Conservation (phyloP, 306 rosid species). For the Glycyrrhiza uralensis region DNA sequence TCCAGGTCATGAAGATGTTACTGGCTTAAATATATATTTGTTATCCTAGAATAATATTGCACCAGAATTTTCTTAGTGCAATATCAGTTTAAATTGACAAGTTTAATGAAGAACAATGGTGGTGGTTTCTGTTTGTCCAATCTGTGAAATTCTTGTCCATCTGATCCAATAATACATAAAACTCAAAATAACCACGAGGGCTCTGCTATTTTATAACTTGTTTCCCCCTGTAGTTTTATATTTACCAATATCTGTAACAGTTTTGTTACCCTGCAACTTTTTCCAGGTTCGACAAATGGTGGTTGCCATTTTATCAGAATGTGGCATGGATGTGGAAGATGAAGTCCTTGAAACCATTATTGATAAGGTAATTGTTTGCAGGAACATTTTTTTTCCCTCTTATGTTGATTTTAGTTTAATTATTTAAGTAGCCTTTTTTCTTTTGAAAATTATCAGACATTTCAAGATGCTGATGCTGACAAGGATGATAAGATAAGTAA, state of each 20-base stretch:
- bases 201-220: not conserved
- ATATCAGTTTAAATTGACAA: not conserved
- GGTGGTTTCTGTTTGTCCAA: conserved; percentile 9
- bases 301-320: conserved; percentile 54
- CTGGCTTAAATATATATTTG: not conserved
- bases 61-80: not conserved
- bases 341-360: conserved; percentile 54
- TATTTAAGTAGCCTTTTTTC: not conserved
- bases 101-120: not conserved
- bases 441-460: conserved; percentile 41
- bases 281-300: conserved; percentile 72
- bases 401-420: not conserved
- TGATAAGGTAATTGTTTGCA: conserved; percentile 42
- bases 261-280: not conserved
- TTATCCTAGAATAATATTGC: conserved; percentile 15
- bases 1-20: conserved; percentile 6
- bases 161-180: not conserved
- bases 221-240: not conserved
- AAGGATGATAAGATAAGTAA: conserved; percentile 63
- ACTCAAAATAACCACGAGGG: not conserved
- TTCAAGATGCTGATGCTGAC: conserved; percentile 58
- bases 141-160: not conserved
- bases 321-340: conserved; percentile 39
- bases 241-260: not conserved
- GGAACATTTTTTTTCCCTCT: not conserved